Base-by-base conservation (phyloP, 768 basidiomycete genomes). In the Tylopilus sp. region DNA sequence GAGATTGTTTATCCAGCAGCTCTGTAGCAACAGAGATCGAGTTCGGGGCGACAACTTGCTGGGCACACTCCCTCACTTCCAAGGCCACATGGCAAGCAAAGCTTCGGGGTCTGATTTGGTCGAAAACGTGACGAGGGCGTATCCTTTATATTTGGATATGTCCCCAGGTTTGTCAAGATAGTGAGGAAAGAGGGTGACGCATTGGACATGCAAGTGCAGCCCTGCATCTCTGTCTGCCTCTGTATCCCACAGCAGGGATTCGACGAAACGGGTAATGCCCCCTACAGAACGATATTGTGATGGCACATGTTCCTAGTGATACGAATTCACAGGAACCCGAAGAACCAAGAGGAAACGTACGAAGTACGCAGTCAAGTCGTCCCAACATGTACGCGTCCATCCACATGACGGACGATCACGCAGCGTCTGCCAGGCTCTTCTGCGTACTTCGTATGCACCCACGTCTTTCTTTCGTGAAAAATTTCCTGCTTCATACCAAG, bases 141-240 rank as follows among this genome's bases (percentile, higher is more conserved):
- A 91, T 1, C 86, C 85, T 72, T 86, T 91, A 66, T 78, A 85
- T 48, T 76, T 78, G 3, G 85, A 80, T 12, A 69, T 57, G 22
- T 77, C 75, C 3, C 69, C 79, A 12, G 79, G 76, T 46, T 73
- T 74, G 62, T 88, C 86, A 43, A 79, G 75, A 61, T 84, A 78
- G 58, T 90, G 86, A 1, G 79, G 72, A 12, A 83, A 85, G 23
- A 88, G 73, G 2, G 68, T 55, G 39, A 92, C 71, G 35, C 64
- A 55, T 61, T 91, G 83, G 5, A 90, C 61, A 18, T 65, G 68
- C 20, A 61, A 39, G 4, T 39, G 3, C 26, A 49, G 41, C n/a
- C n/a, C 33, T n/a, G n/a, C n/a, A n/a, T n/a, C n/a, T n/a, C n/a
- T n/a, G n/a, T n/a, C n/a, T n/a, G n/a, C n/a, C n/a, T n/a, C n/a